A percentile compares a stretch with the other conserved stretches of the same genome.
phyloP scores from a whole-genome alignment of 257 asterid species.

The Cinchona pubescens region DNA sequence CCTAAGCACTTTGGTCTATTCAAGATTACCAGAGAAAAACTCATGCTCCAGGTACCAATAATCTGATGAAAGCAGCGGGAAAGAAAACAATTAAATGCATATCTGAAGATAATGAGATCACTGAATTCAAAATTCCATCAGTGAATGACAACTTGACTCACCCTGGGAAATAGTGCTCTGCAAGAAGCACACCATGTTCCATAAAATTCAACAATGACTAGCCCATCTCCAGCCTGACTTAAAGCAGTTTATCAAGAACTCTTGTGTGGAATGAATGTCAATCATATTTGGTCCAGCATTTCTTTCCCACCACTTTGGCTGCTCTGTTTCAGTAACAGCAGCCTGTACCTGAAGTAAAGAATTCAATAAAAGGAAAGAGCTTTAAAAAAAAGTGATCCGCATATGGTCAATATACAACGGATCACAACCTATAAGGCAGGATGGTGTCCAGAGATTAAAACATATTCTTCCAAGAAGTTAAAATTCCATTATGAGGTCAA shows the following conservation, averaged over 20 bases:
- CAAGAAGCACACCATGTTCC: constrained; percentile 99
- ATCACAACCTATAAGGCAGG: constrained; percentile 2
- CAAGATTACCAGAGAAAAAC: neutral
- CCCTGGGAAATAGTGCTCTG: constrained; percentile 85
- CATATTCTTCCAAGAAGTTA: neutral
- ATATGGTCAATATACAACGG: neutral
- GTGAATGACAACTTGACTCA: constrained; percentile 14
- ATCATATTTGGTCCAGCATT: constrained; percentile 85
- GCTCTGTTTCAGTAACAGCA: constrained; percentile 57
- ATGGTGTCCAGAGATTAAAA: neutral
- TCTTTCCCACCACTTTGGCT: constrained; percentile 89
- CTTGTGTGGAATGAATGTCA: constrained; percentile 82
- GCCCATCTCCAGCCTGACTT: constrained; percentile 77
- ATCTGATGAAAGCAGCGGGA: neutral
- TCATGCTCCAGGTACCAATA: neutral
- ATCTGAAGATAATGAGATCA: neutral
- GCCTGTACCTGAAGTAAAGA: constrained; percentile 47
- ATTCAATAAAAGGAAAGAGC: constrained; percentile 11
- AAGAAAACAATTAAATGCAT: neutral
- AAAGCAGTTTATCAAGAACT: constrained; percentile 65
- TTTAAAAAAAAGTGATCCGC: constrained; percentile 5
- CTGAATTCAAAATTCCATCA: neutral
- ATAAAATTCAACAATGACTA: constrained; percentile 79
- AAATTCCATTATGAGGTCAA: neutral
- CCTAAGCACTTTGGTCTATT: neutral